phyloP scores from a whole-genome alignment of 2,329 filamentous ascomycete species.

The Ceratocystis alfenasii region DNA sequence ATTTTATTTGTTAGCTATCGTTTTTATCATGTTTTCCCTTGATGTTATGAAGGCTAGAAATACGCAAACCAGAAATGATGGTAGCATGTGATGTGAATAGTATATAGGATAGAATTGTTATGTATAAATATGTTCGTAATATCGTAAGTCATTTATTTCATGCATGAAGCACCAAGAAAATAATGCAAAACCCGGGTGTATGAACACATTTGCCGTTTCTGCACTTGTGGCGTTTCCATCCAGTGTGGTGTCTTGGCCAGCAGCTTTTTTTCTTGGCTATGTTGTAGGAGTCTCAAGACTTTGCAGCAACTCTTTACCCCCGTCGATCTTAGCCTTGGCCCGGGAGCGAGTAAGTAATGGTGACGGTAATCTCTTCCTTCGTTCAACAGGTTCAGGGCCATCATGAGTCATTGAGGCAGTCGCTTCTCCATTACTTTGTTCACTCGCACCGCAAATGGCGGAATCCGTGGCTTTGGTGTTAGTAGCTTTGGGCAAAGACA shows the following conservation, averaged over 20 bases:
- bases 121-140: constrained; percentile 1
- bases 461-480: neutral
- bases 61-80: neutral
- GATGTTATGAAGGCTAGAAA: neutral
- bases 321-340: constrained; percentile 4
- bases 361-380: neutral
- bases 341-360: constrained; percentile 17
- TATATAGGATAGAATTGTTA: neutral
- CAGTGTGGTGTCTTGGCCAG: neutral
- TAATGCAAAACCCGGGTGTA: neutral
- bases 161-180: neutral
- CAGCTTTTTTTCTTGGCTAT: neutral
- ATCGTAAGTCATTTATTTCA: constrained; percentile 15
- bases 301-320: neutral
- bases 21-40: neutral
- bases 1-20: neutral
- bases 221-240: neutral
- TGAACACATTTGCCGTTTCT: too few relatives aligned
- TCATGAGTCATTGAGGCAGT: neutral
- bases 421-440: neutral
- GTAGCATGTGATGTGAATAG: neutral
- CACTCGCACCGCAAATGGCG: neutral
- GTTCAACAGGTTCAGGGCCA: neutral
- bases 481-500: neutral
- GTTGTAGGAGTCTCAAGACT: neutral